These are phyloP conservation scores for Oryza glaberrima DNA, from an alignment of 176 grass and related monocot species.

Conservation along the genomic window DNA sequence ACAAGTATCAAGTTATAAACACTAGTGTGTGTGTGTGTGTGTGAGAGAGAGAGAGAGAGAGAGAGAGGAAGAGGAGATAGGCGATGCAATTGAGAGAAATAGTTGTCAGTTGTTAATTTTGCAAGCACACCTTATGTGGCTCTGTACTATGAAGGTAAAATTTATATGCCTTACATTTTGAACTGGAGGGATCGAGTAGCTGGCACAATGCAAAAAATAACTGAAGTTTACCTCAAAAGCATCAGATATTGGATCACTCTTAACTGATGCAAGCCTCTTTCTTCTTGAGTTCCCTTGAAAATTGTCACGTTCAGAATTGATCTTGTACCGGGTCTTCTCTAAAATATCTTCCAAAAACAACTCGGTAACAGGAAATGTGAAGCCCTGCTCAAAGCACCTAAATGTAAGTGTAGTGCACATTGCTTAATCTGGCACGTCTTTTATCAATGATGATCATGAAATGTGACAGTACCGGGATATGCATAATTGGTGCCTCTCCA, in stretches of 20 bases:
- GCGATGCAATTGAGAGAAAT: background rate
- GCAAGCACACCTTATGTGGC: background rate
- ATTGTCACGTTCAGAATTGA: conserved; percentile 77
- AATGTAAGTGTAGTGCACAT: conserved; percentile 14
- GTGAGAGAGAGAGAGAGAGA: no score
- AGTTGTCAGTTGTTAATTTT: background rate
- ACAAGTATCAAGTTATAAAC: background rate
- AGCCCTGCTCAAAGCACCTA: conserved; percentile 62
- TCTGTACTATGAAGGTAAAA: background rate
- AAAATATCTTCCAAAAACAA: conserved; percentile 87
- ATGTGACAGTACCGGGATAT: conserved; percentile 78
- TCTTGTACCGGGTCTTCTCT: conserved; percentile 78
- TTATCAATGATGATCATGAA: conserved; percentile 16
- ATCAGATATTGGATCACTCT: conserved; percentile 82
- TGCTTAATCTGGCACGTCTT: conserved; percentile 13
- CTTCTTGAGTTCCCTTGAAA: conserved; percentile 76
- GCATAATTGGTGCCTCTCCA: conserved; percentile 76
- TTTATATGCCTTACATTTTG: background rate
- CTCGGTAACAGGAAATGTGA: conserved; percentile 89
- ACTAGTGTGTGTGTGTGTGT: no score
- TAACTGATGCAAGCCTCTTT: conserved; percentile 58
- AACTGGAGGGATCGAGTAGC: background rate
- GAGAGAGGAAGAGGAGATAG: background rate
- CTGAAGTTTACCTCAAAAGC: conserved; percentile 68
- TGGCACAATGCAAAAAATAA: conserved; percentile 25